These are phyloP conservation scores for Chrysoporthe deuterocubensis DNA, from an alignment of 2,329 filamentous ascomycete genomes.

Conservation along the genomic window DNA sequence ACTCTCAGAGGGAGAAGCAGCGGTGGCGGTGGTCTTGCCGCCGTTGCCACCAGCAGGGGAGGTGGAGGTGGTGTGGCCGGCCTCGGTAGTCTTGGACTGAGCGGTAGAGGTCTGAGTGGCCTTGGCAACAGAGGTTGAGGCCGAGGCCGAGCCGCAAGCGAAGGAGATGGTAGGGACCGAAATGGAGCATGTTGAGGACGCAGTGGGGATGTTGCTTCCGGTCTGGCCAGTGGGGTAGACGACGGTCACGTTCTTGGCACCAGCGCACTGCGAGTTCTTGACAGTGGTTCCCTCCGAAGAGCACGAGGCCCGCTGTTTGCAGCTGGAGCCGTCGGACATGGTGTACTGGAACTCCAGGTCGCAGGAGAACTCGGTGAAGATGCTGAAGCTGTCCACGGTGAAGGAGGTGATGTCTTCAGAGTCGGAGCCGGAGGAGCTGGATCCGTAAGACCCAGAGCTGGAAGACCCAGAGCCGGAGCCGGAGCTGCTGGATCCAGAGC, in stretches of 20 bases:
- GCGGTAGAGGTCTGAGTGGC: conserved; percentile 29
- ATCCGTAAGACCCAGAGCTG: neutral
- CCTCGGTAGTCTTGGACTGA: conserved; percentile 30
- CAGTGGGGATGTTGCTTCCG: conserved; percentile 50
- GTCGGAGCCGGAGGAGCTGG: neutral
- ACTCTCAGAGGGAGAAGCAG: neutral
- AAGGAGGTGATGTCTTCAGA: conserved; percentile 48
- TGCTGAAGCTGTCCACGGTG: conserved; percentile 75
- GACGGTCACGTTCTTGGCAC: conserved; percentile 80
- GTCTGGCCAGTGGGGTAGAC: conserved; percentile 62
- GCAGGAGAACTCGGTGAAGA: conserved; percentile 75
- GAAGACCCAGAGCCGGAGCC: conserved; percentile 5
- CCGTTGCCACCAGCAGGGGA: neutral
- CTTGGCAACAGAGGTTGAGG: conserved; percentile 34
- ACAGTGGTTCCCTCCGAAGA: conserved; percentile 69
- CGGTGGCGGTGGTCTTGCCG: conserved; percentile 7
- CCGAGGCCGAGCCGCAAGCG: conserved; percentile 61
- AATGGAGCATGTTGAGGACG: conserved; percentile 64
- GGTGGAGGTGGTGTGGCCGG: neutral
- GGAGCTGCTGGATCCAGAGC: neutral
- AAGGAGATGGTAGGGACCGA: conserved; percentile 77
- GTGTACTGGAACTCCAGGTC: conserved; percentile 84
- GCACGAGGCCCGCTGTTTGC: conserved; percentile 78
- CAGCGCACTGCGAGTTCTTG: conserved; percentile 88
- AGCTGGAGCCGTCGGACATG: conserved; percentile 81